Evolutionary conservation across 805 yeast species (phyloP).

Genomic region (Sungouiella blattae): DNA sequence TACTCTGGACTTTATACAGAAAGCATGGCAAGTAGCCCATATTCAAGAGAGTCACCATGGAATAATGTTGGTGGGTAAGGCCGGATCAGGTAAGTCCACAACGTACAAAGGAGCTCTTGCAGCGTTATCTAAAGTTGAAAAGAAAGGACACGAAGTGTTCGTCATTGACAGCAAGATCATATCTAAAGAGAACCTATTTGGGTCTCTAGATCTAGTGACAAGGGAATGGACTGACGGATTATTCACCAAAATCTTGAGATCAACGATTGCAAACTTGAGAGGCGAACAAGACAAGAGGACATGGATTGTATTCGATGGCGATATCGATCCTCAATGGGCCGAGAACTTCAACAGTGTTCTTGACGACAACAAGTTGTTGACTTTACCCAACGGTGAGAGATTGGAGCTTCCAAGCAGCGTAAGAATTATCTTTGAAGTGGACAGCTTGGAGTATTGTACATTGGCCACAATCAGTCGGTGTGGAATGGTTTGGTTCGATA

Average conservation of each 20-base stretch:
- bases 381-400: conserved; percentile 89
- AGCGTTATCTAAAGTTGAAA: conserved; percentile 36
- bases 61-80: conserved; percentile 69
- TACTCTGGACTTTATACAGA: conserved; percentile 46
- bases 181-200: conserved; percentile 63
- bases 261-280: conserved; percentile 48
- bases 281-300: conserved; percentile 55
- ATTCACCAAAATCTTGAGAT: conserved; percentile 64
- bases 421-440: conserved; percentile 73
- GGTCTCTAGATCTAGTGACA: conserved; percentile 68
- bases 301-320: conserved; percentile 91
- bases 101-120: conserved; percentile 48
- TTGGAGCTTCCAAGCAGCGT: conserved; percentile 62
- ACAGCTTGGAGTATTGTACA: conserved; percentile 62
- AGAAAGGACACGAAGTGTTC: conserved; percentile 35
- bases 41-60: conserved; percentile 70
- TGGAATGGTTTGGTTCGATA: conserved; percentile 79
- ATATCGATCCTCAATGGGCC: conserved; percentile 90
- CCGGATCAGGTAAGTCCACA: conserved; percentile 73
- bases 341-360: conserved; percentile 86
- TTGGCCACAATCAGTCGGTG: conserved; percentile 93
- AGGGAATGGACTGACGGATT: conserved; percentile 93
- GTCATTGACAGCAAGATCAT: conserved; percentile 75
- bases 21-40: conserved; percentile 59
- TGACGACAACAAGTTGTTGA: conserved; percentile 79